A percentile compares a stretch with the other conserved stretches of the same genome.
These are phyloP conservation scores for Cutaneotrichosporon cyanovorans DNA, from an alignment of 1,284 basidiomycete species.

Conservation along the genomic window DNA sequence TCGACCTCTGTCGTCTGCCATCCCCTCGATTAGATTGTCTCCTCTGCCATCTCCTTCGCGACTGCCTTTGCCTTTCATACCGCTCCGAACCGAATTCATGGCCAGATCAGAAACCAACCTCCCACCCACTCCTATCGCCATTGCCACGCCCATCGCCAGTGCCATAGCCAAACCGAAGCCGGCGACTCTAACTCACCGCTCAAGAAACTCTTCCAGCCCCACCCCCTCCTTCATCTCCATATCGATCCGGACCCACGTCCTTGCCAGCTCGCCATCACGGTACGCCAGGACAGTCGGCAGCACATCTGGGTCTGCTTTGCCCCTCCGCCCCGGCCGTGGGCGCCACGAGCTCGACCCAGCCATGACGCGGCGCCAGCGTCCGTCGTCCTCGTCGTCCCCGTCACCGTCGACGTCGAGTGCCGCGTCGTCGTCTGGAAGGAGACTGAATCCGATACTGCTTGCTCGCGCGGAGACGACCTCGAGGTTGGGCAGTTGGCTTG, in stretches of 20 bases:
- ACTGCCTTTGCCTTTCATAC: no score
- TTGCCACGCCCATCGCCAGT: no score
- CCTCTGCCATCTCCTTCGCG: no score
- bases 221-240: conserved; percentile 30
- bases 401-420: conserved; percentile 10
- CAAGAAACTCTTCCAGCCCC: conserved; percentile 31
- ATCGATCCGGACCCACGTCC: conserved; percentile 41
- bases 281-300: conserved; percentile 43
- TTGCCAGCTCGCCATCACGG: conserved; percentile 35
- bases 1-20: no score
- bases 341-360: neutral
- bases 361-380: neutral
- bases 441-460: conserved; percentile 34
- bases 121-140: no score
- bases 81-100: no score
- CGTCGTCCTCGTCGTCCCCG: conserved; percentile 13
- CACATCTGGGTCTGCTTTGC: conserved; percentile 40
- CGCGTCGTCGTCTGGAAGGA: conserved; percentile 14
- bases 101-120: no score
- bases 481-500: no score
- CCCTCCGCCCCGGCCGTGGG: conserved; percentile 3
- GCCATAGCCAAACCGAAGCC: no score
- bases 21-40: no score
- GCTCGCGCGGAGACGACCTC: conserved; percentile 34
- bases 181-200: no score